Evolutionary conservation across 495 filamentous ascomycete species (phyloP).

Genomic region (Aspergillus baeticus): DNA sequence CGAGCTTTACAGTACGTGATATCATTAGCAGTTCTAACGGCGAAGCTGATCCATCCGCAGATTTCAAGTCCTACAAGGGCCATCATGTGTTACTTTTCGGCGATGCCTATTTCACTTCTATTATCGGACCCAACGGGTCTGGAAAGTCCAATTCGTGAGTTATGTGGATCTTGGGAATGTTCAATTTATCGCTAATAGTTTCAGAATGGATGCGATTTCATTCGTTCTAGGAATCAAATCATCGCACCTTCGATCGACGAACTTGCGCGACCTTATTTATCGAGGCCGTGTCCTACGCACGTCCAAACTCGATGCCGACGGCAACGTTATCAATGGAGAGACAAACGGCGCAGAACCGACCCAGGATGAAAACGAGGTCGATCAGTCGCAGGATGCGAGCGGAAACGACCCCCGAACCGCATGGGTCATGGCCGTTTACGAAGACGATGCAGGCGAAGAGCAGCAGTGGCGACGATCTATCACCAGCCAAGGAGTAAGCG

Average conservation of each 20-base stretch:
- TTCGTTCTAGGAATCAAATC: constrained; percentile 99
- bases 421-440: constrained; percentile 99
- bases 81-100: constrained; percentile 94
- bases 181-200: constrained; percentile 20
- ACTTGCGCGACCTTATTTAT: constrained; percentile 93
- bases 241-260: constrained; percentile 90
- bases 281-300: constrained; percentile 90
- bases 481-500: constrained; percentile 82
- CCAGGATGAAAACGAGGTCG: constrained; percentile 30
- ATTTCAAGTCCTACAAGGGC: constrained; percentile 99
- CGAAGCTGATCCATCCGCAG: constrained; percentile 37
- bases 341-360: constrained; percentile 50
- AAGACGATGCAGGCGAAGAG: constrained; percentile 94
- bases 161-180: neutral
- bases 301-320: constrained; percentile 85
- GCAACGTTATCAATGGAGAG: constrained; percentile 60
- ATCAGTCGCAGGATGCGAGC: constrained; percentile 51
- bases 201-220: constrained; percentile 97
- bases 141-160: constrained; percentile 99
- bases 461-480: constrained; percentile 95
- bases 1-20: constrained; percentile 81
- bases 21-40: neutral
- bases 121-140: constrained; percentile 98
- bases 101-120: constrained; percentile 98
- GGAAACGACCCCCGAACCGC: constrained; percentile 81